A percentile compares a stretch with the other conserved stretches of the same genome.
phyloP scores from a whole-genome alignment of 73 alveolate species.

The Uronychia binucleata region DNA sequence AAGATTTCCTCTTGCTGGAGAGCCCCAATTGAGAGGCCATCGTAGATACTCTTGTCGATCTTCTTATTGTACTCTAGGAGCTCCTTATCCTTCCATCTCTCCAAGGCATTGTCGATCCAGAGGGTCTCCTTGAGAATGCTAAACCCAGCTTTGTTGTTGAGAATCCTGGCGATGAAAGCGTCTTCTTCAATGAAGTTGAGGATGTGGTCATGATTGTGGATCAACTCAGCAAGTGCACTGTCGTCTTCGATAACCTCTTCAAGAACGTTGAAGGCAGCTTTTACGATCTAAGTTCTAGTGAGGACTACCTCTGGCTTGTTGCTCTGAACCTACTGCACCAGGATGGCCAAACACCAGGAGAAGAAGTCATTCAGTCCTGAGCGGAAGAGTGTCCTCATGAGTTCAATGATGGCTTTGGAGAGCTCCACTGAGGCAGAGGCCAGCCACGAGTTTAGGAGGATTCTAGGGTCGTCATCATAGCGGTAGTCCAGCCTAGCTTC shows the following conservation, averaged over 20 bases:
- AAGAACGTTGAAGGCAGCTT: conserved; percentile 50
- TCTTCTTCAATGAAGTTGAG: not conserved
- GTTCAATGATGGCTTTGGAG: conserved; percentile 50
- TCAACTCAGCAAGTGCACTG: not conserved
- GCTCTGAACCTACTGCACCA: conserved; percentile 20
- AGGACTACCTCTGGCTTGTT: conserved; percentile 40
- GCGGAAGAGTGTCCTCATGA: conserved; percentile 62
- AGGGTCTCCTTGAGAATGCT: conserved; percentile 34
- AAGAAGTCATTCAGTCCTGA: conserved; percentile 61
- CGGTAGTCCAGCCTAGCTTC: conserved; percentile 47
- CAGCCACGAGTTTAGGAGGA: conserved; percentile 46
- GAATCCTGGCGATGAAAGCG: conserved; percentile 21
- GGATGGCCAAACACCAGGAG: conserved; percentile 56
- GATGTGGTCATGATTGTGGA: conserved; percentile 14
- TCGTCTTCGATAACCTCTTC: conserved; percentile 58
- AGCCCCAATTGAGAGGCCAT: conserved; percentile 48
- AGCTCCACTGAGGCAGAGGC: conserved; percentile 43
- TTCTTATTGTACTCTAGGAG: conserved; percentile 38
- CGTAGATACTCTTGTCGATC: conserved; percentile 47
- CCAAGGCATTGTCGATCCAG: conserved; percentile 48
- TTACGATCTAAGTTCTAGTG: too few relatives aligned
- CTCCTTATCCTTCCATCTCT: conserved; percentile 58
- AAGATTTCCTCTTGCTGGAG: conserved; percentile 2
- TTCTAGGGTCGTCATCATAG: conserved; percentile 29
- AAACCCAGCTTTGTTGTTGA: conserved; percentile 31